phyloP scores from a whole-genome alignment of 345 rosid genomes.

The Brassica cretica region DNA sequence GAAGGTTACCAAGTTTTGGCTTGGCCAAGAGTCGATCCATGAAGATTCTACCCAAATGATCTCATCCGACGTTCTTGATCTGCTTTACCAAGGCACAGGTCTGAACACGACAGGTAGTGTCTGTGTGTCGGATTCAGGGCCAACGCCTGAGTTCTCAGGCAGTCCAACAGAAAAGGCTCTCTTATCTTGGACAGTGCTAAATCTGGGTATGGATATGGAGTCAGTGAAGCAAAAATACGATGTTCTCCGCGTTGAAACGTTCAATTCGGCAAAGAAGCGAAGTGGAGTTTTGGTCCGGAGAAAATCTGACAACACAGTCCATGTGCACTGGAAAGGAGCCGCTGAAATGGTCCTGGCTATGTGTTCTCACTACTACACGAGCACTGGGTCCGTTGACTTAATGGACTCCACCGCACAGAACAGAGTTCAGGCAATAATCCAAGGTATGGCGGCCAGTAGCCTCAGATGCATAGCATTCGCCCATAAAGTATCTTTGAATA shows the following conservation, averaged over 20 bases:
- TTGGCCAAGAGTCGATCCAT: slow-evolving; percentile 51
- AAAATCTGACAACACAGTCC: slow-evolving; percentile 44
- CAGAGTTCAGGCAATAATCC: slow-evolving; percentile 45
- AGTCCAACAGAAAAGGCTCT: slow-evolving; percentile 78
- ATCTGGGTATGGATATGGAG: slow-evolving; percentile 54
- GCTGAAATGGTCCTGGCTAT: slow-evolving; percentile 63
- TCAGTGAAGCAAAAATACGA: slow-evolving; percentile 40
- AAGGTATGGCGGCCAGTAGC: slow-evolving; percentile 60
- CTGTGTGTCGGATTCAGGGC: slow-evolving; percentile 41
- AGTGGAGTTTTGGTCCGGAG: slow-evolving; percentile 52
- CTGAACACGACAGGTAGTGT: slow-evolving; percentile 59
- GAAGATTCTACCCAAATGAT: slow-evolving; percentile 40
- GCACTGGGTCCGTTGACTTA: slow-evolving; percentile 33
- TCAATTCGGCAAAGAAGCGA: slow-evolving; percentile 62
- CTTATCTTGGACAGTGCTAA: slow-evolving; percentile 60
- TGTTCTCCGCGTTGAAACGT: slow-evolving; percentile 53
- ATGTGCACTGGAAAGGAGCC: slow-evolving; percentile 73
- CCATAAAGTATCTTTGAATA: slow-evolving; percentile 43
- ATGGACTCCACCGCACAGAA: slow-evolving; percentile 42
- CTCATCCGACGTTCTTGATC: slow-evolving; percentile 32
- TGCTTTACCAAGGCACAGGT: slow-evolving; percentile 54
- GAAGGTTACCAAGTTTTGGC: slow-evolving; percentile 63
- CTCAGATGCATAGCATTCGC: slow-evolving; percentile 73
- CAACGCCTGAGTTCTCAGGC: slow-evolving; percentile 54
- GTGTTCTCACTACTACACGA: slow-evolving; percentile 52